Conservation (phyloP, 2,329 filamentous ascomycete genomes). For the Berkeleyomyces rouxiae region DNA sequence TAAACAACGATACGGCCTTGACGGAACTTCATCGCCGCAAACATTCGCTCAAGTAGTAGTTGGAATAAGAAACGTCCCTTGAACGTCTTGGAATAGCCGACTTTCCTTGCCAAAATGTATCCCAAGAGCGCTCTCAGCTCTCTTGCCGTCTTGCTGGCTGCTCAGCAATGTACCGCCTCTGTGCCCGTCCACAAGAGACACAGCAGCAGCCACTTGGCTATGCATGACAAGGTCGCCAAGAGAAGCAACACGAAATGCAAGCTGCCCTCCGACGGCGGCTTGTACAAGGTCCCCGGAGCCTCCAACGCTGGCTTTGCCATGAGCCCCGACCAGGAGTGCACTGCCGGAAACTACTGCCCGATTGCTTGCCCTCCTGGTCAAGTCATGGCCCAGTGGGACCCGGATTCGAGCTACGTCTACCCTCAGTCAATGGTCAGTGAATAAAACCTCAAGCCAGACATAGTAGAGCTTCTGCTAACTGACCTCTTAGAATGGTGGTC, state of each 20-base stretch:
- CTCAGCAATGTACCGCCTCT: slow-evolving; percentile 10
- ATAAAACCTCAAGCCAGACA: not conserved
- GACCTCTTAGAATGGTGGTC: slow-evolving; percentile 45
- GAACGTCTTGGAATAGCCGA: not conserved
- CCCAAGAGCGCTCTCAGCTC: slow-evolving; percentile 19
- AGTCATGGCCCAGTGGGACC: slow-evolving; percentile 67
- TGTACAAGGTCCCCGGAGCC: slow-evolving; percentile 45
- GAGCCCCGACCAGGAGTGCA: slow-evolving; percentile 56
- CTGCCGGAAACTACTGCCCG: slow-evolving; percentile 53
- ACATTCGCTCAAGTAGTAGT: no score
- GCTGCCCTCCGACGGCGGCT: slow-evolving; percentile 49
- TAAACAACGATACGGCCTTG: not conserved
- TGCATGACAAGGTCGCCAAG: slow-evolving; percentile 14
- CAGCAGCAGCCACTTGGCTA: not conserved
- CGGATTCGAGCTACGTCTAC: slow-evolving; percentile 49
- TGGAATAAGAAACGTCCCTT: not conserved
- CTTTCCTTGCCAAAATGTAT: slow-evolving; percentile 13
- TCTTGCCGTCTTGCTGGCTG: slow-evolving; percentile 16
- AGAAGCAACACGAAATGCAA: slow-evolving; percentile 29
- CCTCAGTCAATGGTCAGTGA: slow-evolving; percentile 53
- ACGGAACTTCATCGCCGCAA: not conserved
- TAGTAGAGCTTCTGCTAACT: not conserved
- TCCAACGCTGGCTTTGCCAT: slow-evolving; percentile 65
- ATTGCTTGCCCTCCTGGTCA: slow-evolving; percentile 61
- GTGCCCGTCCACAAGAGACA: slow-evolving; percentile 1